Evolutionary conservation across 768 basidiomycete species (phyloP).

Genomic region (Termitomyces sp.): DNA sequence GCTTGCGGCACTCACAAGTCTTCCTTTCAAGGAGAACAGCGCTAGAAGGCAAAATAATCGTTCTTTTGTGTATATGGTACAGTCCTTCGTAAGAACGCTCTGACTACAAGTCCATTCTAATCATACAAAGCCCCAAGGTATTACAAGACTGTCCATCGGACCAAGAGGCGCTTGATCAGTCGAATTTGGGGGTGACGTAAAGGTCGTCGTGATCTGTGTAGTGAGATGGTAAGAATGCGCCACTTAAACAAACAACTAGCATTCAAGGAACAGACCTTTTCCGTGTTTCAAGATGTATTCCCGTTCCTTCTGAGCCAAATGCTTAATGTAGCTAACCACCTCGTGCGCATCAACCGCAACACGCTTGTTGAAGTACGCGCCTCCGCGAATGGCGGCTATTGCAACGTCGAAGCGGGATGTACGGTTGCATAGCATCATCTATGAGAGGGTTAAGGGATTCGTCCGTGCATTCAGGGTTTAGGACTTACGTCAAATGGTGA

Average conservation of each 20-base stretch:
- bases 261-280: constrained; percentile 35
- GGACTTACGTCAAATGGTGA: constrained; percentile 68
- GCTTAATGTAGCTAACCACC: constrained; percentile 50
- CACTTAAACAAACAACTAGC: not conserved
- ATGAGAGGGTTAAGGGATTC: not conserved
- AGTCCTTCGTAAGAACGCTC: not conserved
- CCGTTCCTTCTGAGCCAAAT: constrained; percentile 55
- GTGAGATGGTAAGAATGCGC: not conserved
- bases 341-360: constrained; percentile 58
- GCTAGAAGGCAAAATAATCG: not conserved
- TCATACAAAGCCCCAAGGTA: constrained; percentile 1
- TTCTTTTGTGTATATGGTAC: not conserved
- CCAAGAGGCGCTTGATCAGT: constrained; percentile 5
- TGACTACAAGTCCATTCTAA: not conserved
- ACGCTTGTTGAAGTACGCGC: constrained; percentile 43
- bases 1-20: not conserved
- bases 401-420: constrained; percentile 69
- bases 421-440: constrained; percentile 75
- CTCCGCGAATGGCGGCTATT: constrained; percentile 52
- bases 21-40: not conserved
- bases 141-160: not conserved
- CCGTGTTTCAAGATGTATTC: constrained; percentile 59
- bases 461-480: not conserved
- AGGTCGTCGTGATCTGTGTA: constrained; percentile 36
- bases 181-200: constrained; percentile 45